Evolutionary conservation across 2,329 filamentous ascomycete genomes (phyloP).

Genomic region (Penicillium brevicompactum): DNA sequence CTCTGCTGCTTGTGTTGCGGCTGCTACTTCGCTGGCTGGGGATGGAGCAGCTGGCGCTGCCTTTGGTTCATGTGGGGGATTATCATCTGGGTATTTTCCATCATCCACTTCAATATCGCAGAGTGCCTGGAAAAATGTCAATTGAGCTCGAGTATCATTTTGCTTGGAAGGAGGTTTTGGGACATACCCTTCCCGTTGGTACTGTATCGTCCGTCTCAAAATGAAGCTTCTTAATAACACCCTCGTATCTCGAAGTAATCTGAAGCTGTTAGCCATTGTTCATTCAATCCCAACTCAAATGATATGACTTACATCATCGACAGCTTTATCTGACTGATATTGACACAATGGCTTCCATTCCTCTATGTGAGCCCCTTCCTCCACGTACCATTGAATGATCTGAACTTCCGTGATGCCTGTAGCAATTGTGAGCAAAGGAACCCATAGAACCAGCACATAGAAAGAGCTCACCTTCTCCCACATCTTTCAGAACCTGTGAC

Average conservation of each 20-base stretch:
- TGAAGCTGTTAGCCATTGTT: conserved; percentile 53
- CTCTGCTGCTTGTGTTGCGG: conserved; percentile 19
- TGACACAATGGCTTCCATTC: conserved; percentile 98
- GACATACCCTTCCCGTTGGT: conserved; percentile 72
- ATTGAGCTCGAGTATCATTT: neutral
- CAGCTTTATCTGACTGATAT: conserved; percentile 96
- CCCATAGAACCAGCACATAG: neutral
- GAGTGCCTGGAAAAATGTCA: conserved; percentile 62
- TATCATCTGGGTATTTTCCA: conserved; percentile 66
- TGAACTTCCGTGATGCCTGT: conserved; percentile 96
- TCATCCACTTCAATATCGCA: conserved; percentile 93
- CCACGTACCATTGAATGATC: conserved; percentile 99
- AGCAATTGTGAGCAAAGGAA: conserved; percentile 20
- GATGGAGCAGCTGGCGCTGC: conserved; percentile 27
- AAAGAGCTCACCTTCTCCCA: conserved; percentile 41
- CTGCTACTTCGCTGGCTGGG: conserved; percentile 13
- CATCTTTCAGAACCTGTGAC: conserved; percentile 47
- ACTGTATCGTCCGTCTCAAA: conserved; percentile 97
- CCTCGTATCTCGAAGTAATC: conserved; percentile 94
- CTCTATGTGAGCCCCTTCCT: conserved; percentile 91
- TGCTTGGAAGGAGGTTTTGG: neutral
- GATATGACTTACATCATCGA: conserved; percentile 53
- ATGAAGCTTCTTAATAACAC: conserved; percentile 92
- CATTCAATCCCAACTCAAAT: neutral
- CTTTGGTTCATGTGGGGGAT: conserved; percentile 29